Base-by-base conservation (phyloP, 2,329 filamentous ascomycete genomes). In the Scedosporium aurantiacum region DNA sequence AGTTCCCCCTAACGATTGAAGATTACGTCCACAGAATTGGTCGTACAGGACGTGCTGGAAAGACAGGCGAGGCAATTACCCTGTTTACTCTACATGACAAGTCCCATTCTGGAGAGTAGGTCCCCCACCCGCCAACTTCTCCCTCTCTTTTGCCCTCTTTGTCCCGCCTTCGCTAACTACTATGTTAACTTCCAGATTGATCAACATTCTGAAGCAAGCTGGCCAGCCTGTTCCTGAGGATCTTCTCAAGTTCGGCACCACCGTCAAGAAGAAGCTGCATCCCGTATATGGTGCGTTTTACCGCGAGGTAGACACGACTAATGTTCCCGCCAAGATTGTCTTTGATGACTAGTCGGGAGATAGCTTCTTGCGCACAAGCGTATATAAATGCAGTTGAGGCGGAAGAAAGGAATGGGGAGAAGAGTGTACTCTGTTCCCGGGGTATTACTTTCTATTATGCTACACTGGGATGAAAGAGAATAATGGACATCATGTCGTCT, bases 11-110 rank as follows among this genome's bases (percentile, higher is more conserved):
- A 64, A 97, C 93, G 0, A 91, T 94, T 45, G 94, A 97, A 74
- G 94, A 99, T 70, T 97, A 97, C 69, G 94, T 99, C 32, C 94
- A 99, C 75, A 87, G 94, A 45, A 97, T 99, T 73, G 94, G 94
- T 61, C 86, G 93, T 72, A 99, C 94, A 2, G 94, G 94, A 61
- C 88, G 94, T 71, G 94, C 94, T 57, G 94, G 94, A 58, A 92
- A 94, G 73, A 85, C 87, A 16, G 94, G 94, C 52, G 79, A 90
- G 67, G 92, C 94, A 21, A 90, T 97, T 66, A 99, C 94, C 0
- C 78, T 97, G 57, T 99, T 99, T 71, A 97, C 94, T 0, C 89
- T 96, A 67, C 88, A 93, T 68, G 94, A 99, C 75, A 99, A 99
- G 78, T 82, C 84, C 25, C 88, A 94, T 67, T 94, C 91, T 66